Conservation (phyloP, 768 basidiomycete species). For the Podaxis rugospora region DNA sequence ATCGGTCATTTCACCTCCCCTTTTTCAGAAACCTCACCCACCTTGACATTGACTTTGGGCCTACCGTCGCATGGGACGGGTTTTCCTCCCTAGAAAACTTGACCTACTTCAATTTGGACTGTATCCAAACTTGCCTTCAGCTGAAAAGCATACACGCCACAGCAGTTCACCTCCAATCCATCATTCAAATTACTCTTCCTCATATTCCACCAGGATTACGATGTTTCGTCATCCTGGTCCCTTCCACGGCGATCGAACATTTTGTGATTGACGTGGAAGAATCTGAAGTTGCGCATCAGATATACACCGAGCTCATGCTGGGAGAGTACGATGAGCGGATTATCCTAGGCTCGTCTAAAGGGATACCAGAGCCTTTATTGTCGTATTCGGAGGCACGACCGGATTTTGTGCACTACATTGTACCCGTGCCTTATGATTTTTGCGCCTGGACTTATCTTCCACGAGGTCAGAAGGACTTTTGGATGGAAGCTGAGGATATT, state of each 20-base stretch:
- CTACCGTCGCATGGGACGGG: neutral
- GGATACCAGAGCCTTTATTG: neutral
- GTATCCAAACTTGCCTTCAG: neutral
- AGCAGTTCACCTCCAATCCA: neutral
- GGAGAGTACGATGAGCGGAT: slow-evolving; percentile 5
- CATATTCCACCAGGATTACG: neutral
- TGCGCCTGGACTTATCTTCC: slow-evolving; percentile 7
- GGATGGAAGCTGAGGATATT: slow-evolving; percentile 8
- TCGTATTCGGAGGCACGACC: neutral
- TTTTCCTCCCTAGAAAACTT: slow-evolving; percentile 1
- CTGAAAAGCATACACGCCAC: neutral
- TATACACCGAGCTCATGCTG: neutral
- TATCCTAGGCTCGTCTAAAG: slow-evolving; percentile 6
- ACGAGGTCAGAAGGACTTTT: neutral
- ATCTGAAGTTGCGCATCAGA: neutral
- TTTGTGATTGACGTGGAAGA: neutral
- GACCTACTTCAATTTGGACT: slow-evolving; percentile 5
- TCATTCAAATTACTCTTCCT: neutral
- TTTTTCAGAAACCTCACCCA: slow-evolving; percentile 7
- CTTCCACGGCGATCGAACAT: neutral
- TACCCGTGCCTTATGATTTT: slow-evolving; percentile 2
- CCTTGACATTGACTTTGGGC: slow-evolving; percentile 1
- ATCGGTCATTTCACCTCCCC: neutral
- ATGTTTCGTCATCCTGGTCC: slow-evolving; percentile 3
- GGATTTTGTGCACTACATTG: slow-evolving; percentile 1